Evolutionary conservation across 306 rosid genomes (phyloP).

Genomic region (Castanea crenata): DNA sequence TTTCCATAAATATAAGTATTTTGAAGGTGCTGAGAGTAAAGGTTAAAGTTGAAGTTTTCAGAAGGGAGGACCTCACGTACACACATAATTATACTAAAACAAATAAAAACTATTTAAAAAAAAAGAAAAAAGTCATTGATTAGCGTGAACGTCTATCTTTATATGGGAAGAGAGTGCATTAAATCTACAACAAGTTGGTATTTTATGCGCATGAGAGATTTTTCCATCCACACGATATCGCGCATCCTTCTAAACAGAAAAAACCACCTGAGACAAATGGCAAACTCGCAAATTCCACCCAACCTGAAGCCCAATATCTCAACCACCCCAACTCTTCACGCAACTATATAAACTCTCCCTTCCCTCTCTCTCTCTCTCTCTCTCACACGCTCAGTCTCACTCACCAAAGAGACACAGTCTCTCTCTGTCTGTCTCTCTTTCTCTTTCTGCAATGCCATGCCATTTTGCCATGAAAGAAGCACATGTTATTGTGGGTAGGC

Average conservation of each 20-base stretch:
- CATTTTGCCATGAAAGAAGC: constrained; percentile 29
- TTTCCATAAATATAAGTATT: too few species aligned
- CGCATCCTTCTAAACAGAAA: not conserved
- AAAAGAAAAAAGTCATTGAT: too few species aligned
- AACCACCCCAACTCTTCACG: not conserved
- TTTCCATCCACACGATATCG: too few species aligned
- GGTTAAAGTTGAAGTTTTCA: rapidly evolving
- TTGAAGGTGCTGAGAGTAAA: rapidly evolving
- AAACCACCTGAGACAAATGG: not conserved
- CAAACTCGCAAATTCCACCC: constrained; percentile 1
- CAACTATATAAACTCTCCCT: not conserved
- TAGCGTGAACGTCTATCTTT: too few species aligned
- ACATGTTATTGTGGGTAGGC: not conserved
- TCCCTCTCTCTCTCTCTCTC: not conserved
- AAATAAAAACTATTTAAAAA: too few species aligned
- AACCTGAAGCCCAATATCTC: not conserved
- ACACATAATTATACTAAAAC: too few species aligned
- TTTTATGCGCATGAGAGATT: too few species aligned
- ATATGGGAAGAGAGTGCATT: too few species aligned
- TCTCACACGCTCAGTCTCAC: not conserved
- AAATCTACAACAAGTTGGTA: too few species aligned
- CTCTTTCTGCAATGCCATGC: not conserved
- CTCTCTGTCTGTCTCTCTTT: too few species aligned
- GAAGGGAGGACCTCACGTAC: rapidly evolving
- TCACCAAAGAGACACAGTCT: too few species aligned